Evolutionary conservation across 148 eudicot genomes (phyloP).

Genomic region (Gaultheria prostrata): DNA sequence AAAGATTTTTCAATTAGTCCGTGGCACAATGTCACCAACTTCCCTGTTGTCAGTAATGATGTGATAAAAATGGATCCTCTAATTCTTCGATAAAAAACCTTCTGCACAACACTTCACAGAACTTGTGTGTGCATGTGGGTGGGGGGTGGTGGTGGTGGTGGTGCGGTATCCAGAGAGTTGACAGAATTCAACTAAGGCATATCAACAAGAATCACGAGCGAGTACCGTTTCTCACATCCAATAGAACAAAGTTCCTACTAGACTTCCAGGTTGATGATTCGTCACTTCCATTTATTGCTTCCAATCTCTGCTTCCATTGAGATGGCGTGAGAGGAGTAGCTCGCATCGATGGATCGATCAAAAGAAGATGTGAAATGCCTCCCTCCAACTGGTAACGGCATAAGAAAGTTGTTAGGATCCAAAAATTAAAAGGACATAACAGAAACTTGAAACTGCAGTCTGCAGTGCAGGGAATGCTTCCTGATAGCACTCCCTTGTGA

Average conservation of each 20-base stretch:
- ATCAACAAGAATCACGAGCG: constrained; percentile 10
- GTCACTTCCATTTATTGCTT: constrained; percentile 33
- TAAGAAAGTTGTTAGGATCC: constrained; percentile 13
- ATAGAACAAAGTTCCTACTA: constrained; percentile 39
- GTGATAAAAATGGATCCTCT: not conserved
- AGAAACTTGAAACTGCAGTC: not conserved
- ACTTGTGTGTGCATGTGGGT: not conserved
- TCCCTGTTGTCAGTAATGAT: not conserved
- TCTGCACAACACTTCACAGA: not conserved
- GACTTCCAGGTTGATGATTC: constrained; percentile 28
- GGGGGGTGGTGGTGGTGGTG: too few species aligned
- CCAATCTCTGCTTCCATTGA: constrained; percentile 66
- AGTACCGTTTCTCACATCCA: constrained; percentile 98
- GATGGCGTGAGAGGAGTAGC: constrained; percentile 76
- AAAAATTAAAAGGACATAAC: not conserved
- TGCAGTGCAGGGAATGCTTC: not conserved
- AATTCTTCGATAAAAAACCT: not conserved
- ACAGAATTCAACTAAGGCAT: constrained; percentile 4
- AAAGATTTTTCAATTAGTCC: not conserved
- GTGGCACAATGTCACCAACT: not conserved
- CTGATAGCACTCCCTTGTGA: not conserved
- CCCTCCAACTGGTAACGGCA: constrained; percentile 67
- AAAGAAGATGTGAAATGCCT: constrained; percentile 76
- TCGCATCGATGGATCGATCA: constrained; percentile 77
- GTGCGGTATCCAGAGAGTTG: not conserved